Conservation (phyloP, 495 filamentous ascomycete species). For the Cladorrhinum samala region DNA sequence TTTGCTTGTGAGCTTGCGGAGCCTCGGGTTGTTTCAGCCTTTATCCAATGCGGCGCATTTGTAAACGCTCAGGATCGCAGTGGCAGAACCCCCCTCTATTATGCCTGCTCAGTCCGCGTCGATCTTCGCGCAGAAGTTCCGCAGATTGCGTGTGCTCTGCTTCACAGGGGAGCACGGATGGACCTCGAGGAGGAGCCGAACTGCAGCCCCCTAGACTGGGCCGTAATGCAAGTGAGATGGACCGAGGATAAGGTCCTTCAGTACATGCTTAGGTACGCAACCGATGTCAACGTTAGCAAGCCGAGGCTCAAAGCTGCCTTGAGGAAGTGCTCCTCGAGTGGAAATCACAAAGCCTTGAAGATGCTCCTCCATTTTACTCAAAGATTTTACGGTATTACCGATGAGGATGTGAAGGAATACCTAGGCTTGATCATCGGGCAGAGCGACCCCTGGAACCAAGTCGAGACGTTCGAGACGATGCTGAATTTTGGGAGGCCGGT, state of each 20-base stretch:
- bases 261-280: constrained; percentile 16
- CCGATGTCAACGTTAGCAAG: constrained; percentile 9
- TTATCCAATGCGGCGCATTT: constrained; percentile 15
- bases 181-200: constrained; percentile 21
- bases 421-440: constrained; percentile 18
- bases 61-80: constrained; percentile 20
- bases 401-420: constrained; percentile 16
- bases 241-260: constrained; percentile 16
- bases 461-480: constrained; percentile 20
- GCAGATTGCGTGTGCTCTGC: constrained; percentile 14
- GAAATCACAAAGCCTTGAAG: constrained; percentile 20
- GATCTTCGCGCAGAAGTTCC: constrained; percentile 20
- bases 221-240: constrained; percentile 19
- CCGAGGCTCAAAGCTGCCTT: constrained; percentile 16
- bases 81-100: constrained; percentile 17
- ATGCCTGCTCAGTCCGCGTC: constrained; percentile 15
- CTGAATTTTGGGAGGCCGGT: constrained; percentile 15
- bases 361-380: constrained; percentile 15
- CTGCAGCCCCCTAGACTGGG: constrained; percentile 19
- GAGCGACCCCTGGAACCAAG: constrained; percentile 20
- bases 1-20: constrained; percentile 24
- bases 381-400: constrained; percentile 9
- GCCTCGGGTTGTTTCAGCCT: constrained; percentile 15
- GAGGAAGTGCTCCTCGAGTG: constrained; percentile 14
- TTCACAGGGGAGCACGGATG: constrained; percentile 15